Percentiles rank a stretch among this genome's conserved stretches.
Conservation (phyloP, 768 basidiomycete species). For the Pholiota conissans region DNA sequence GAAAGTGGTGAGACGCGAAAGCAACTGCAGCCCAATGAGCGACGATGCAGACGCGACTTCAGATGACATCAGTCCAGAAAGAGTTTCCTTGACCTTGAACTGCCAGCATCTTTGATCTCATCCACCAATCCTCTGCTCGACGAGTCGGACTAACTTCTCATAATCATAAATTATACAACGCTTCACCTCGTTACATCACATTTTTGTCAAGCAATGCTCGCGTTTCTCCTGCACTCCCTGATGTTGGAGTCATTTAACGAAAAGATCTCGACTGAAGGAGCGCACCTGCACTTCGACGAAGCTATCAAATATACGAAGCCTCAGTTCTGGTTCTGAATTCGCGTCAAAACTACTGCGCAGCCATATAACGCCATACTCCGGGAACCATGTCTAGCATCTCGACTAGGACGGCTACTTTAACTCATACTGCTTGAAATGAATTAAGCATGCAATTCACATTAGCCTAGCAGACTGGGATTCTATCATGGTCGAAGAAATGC, state of each 20-base stretch:
- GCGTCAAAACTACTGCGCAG: conserved; percentile 35
- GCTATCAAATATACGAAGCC: conserved; percentile 33
- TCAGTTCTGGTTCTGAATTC: conserved; percentile 33
- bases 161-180: too few species aligned
- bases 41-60: conserved; percentile 53
- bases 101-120: too few species aligned
- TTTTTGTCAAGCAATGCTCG: too few species aligned
- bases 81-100: too few species aligned
- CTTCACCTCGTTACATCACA: too few species aligned
- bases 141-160: too few species aligned
- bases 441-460: too few species aligned
- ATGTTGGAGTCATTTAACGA: neutral
- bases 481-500: too few species aligned
- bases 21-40: conserved; percentile 83
- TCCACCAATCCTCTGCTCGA: too few species aligned
- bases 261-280: conserved; percentile 16
- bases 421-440: conserved; percentile 28
- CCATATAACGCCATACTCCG: conserved; percentile 39
- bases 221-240: neutral
- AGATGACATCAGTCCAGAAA: too few species aligned
- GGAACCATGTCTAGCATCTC: conserved; percentile 44
- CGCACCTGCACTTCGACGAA: conserved; percentile 35
- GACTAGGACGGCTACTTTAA: neutral
- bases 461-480: too few species aligned
- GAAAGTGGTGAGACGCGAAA: conserved; percentile 86